phyloP scores from a whole-genome alignment of 768 basidiomycete genomes.

The Boletus pseudopeckii region DNA sequence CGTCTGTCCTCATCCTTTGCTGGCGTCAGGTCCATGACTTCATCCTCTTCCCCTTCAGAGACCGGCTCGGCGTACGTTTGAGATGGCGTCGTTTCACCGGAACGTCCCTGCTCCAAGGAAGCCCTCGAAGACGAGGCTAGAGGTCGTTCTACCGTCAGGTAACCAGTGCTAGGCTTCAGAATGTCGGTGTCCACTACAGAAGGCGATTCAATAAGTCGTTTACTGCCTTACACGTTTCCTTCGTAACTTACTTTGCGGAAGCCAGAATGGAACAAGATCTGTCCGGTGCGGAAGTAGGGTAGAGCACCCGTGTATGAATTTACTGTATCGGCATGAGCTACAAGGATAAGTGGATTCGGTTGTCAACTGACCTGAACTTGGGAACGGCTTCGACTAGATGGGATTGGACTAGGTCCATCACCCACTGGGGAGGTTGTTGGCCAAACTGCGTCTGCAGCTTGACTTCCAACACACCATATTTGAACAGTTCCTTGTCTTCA shows the following conservation, averaged over 20 bases:
- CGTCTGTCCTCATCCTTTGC: slow-evolving; percentile 81
- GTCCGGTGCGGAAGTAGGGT: slow-evolving; percentile 90
- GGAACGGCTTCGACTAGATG: slow-evolving; percentile 97
- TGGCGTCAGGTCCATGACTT: slow-evolving; percentile 60
- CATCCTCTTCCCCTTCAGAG: slow-evolving; percentile 94
- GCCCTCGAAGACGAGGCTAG: slow-evolving; percentile 41
- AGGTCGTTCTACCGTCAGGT: slow-evolving; percentile 77
- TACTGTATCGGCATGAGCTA: slow-evolving; percentile 41
- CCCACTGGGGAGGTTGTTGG: slow-evolving; percentile 95
- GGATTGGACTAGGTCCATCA: slow-evolving; percentile 90
- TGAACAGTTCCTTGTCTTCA: slow-evolving; percentile 91
- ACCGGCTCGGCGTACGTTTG: slow-evolving; percentile 77
- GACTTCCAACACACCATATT: slow-evolving; percentile 95
- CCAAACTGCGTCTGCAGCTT: slow-evolving; percentile 96
- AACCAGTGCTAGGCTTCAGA: slow-evolving; percentile 84
- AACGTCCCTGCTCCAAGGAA: slow-evolving; percentile 43
- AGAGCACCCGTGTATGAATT: slow-evolving; percentile 96
- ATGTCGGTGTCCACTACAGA: slow-evolving; percentile 88
- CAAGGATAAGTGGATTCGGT: neutral
- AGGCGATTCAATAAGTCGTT: neutral
- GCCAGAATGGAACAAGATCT: slow-evolving; percentile 97
- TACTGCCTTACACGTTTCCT: neutral
- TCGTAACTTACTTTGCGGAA: slow-evolving; percentile 74
- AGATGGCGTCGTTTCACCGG: slow-evolving; percentile 42
- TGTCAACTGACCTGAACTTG: slow-evolving; percentile 74